Evolutionary conservation across 371 early-diverging fungal genomes (phyloP).

Genomic region (Circinella minor): DNA sequence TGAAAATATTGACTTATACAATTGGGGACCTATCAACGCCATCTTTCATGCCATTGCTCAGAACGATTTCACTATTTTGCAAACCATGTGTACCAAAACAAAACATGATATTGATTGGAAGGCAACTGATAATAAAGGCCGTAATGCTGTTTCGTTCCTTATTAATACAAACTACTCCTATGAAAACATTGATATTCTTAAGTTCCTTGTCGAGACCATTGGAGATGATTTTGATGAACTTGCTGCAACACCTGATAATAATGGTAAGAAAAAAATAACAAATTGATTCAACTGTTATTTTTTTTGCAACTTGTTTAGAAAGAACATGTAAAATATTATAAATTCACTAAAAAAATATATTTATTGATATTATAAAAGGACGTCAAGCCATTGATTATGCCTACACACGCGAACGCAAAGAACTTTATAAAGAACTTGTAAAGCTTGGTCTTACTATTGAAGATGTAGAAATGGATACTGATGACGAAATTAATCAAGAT

Average conservation of each 20-base stretch:
- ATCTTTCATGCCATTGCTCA: constrained; percentile 47
- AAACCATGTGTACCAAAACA: constrained; percentile 17
- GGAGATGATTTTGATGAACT: constrained; percentile 9
- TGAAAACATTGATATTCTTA: constrained; percentile 43
- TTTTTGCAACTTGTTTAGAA: too few species aligned
- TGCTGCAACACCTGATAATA: constrained; percentile 17
- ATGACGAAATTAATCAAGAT: constrained; percentile 1
- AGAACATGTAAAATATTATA: not conserved
- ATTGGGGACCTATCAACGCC: constrained; percentile 32
- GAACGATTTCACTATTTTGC: constrained; percentile 33
- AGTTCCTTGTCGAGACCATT: constrained; percentile 19
- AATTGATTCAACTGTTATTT: too few species aligned
- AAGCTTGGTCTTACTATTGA: constrained; percentile 15
- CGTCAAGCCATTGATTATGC: constrained; percentile 31
- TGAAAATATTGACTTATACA: constrained; percentile 1
- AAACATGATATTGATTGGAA: constrained; percentile 29
- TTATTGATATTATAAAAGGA: constrained; percentile 20
- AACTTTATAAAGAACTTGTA: constrained; percentile 21
- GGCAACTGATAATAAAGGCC: constrained; percentile 40
- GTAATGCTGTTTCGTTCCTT: constrained; percentile 40
- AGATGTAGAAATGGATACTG: not conserved
- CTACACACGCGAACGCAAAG: constrained; percentile 15
- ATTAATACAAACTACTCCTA: constrained; percentile 37
- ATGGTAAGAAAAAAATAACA: constrained; percentile 25
- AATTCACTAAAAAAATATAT: not conserved